Percentiles rank a stretch among this genome's conserved stretches.
Conservation (phyloP, 441 rosid species). For the Jatropha podagrica region DNA sequence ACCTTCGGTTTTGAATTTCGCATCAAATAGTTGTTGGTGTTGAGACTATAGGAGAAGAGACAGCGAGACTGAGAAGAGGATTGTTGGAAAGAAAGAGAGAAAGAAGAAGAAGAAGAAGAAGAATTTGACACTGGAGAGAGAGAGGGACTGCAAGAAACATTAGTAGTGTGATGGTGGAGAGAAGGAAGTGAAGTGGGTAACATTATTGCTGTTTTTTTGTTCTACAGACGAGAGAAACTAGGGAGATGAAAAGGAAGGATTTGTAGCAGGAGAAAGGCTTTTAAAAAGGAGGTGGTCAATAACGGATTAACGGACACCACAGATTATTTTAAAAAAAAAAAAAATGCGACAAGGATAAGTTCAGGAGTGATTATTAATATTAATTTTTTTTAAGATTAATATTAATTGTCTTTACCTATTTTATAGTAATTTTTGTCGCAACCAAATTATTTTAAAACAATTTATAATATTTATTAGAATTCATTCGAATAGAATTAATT, state of each 20-base stretch:
- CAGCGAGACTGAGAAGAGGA: conserved; percentile 21
- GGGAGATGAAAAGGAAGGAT: background rate
- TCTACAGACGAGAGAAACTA: background rate
- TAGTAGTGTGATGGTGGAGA: conserved; percentile 25
- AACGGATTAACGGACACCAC: conserved; percentile 46
- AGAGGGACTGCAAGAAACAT: conserved; percentile 17
- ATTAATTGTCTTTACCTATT: too few species aligned
- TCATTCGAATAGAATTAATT: too few species aligned
- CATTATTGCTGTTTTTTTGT: conserved; percentile 18
- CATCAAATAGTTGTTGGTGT: conserved; percentile 20
- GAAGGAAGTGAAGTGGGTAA: conserved; percentile 34
- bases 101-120: conserved; percentile 22
- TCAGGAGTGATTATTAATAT: too few species aligned
- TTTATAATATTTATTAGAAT: too few species aligned
- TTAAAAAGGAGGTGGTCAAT: background rate
- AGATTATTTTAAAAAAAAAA: conserved; percentile 1
- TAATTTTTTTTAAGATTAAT: too few species aligned
- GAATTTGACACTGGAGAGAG: conserved; percentile 1
- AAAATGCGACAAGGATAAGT: too few species aligned
- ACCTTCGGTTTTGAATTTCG: conserved; percentile 40
- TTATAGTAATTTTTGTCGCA: too few species aligned
- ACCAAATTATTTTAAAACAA: too few species aligned
- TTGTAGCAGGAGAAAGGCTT: background rate
- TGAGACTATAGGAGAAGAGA: conserved; percentile 27
- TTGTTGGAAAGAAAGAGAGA: conserved; percentile 21